A percentile compares a stretch with the other conserved stretches of the same genome.
Evolutionary conservation across 768 basidiomycete species (phyloP).

Genomic region (Russula virescens): DNA sequence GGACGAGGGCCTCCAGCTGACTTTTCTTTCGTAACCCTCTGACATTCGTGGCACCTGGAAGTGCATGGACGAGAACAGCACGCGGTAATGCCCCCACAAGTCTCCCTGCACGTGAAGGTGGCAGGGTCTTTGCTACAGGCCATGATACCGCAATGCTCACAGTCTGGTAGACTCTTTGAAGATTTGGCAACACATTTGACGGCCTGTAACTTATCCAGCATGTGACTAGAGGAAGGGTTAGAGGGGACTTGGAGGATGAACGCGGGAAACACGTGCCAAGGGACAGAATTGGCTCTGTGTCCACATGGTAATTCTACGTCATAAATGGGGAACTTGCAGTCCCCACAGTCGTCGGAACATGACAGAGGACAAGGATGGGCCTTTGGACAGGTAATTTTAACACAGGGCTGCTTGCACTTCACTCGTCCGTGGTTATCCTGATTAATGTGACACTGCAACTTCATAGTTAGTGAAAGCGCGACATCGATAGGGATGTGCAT

Average conservation of each 20-base stretch:
- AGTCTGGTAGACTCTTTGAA: conserved; percentile 27
- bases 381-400: conserved; percentile 23
- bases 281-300: conserved; percentile 22
- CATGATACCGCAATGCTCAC: conserved; percentile 30
- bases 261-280: conserved; percentile 27
- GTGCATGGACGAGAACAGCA: conserved; percentile 32
- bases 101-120: conserved; percentile 23
- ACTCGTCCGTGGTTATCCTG: conserved; percentile 25
- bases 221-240: conserved; percentile 24
- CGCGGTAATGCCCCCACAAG: conserved; percentile 26
- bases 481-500: not conserved
- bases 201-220: conserved; percentile 24
- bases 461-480: not conserved
- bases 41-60: conserved; percentile 31
- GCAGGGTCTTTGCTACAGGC: conserved; percentile 25
- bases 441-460: conserved; percentile 25
- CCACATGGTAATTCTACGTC: conserved; percentile 29
- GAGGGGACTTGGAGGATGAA: not conserved
- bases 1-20: not conserved
- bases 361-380: conserved; percentile 28
- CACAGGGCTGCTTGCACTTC: conserved; percentile 27
- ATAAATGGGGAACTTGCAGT: conserved; percentile 28
- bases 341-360: conserved; percentile 30
- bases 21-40: conserved; percentile 17
- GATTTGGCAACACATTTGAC: conserved; percentile 28